Conservation (phyloP, 2,329 filamentous ascomycete genomes). For the Xylaria sp. region DNA sequence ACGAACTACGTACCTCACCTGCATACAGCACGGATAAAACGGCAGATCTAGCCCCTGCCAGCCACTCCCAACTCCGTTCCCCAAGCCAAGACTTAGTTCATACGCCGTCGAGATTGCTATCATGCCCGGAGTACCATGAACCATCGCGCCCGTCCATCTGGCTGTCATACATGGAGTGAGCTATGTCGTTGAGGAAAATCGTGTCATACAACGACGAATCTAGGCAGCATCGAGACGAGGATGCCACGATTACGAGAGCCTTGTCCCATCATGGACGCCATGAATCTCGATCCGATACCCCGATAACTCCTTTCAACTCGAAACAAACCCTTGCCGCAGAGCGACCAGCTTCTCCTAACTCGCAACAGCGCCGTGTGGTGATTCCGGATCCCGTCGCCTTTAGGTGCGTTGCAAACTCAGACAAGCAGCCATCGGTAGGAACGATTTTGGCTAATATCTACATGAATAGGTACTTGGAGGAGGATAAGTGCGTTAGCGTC, state of each 20-base stretch:
- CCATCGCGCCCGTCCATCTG: constrained; percentile 28
- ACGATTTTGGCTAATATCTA: constrained; percentile 16
- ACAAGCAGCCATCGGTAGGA: background rate
- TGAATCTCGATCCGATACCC: constrained; percentile 34
- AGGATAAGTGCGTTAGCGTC: constrained; percentile 77
- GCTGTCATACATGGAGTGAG: constrained; percentile 35
- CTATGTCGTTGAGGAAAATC: constrained; percentile 42
- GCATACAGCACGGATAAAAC: background rate
- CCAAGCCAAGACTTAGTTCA: background rate
- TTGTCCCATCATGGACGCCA: constrained; percentile 39
- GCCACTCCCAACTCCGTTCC: background rate
- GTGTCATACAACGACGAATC: constrained; percentile 38
- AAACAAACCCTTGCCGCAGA: constrained; percentile 23
- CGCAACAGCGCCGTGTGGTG: constrained; percentile 54
- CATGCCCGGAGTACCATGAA: constrained; percentile 35
- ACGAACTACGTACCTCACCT: too few species aligned
- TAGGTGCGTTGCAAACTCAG: constrained; percentile 45
- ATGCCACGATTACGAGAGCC: constrained; percentile 43
- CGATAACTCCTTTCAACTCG: constrained; percentile 29
- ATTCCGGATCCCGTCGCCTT: constrained; percentile 65
- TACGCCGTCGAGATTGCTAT: background rate
- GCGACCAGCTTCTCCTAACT: constrained; percentile 35
- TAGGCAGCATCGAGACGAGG: constrained; percentile 46
- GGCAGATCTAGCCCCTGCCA: background rate
- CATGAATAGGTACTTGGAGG: constrained; percentile 73